Conservation (phyloP, 257 asterid species). For the Solanum pennellii region DNA sequence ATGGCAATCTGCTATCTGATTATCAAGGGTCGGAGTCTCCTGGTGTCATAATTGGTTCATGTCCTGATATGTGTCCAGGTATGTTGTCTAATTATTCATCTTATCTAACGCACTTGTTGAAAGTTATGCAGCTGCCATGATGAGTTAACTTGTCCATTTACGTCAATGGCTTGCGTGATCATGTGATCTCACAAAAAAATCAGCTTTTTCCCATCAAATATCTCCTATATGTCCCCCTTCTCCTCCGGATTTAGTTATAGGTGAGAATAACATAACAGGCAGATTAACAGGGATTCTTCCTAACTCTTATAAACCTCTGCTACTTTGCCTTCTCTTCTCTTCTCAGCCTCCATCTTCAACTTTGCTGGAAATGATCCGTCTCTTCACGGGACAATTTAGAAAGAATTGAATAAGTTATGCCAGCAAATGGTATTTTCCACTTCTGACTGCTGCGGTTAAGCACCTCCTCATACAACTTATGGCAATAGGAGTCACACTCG, state of each 20-base stretch:
- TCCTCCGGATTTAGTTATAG: neutral
- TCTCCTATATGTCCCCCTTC: neutral
- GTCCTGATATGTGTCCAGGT: conserved; percentile 99
- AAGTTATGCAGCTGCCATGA: neutral
- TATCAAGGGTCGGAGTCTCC: conserved; percentile 41
- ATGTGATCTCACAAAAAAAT: neutral
- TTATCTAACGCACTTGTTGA: neutral
- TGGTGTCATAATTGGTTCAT: conserved; percentile 59
- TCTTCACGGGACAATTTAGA: neutral
- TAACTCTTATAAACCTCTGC: neutral
- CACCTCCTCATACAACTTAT: neutral
- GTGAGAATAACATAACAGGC: neutral
- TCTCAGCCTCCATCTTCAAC: neutral
- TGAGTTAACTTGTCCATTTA: conserved; percentile 1
- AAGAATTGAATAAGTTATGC: neutral
- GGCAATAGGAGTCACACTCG: no score
- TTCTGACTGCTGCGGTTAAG: neutral
- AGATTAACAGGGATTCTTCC: neutral
- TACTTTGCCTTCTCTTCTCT: neutral
- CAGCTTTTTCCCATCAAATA: neutral
- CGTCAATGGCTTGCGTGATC: neutral
- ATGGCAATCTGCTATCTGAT: conserved; percentile 26
- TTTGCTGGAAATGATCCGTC: neutral
- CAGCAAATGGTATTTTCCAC: neutral
- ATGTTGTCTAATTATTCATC: conserved; percentile 8